Evolutionary conservation across 331 rosid species (phyloP).

Genomic region (Pyrus hybrid): DNA sequence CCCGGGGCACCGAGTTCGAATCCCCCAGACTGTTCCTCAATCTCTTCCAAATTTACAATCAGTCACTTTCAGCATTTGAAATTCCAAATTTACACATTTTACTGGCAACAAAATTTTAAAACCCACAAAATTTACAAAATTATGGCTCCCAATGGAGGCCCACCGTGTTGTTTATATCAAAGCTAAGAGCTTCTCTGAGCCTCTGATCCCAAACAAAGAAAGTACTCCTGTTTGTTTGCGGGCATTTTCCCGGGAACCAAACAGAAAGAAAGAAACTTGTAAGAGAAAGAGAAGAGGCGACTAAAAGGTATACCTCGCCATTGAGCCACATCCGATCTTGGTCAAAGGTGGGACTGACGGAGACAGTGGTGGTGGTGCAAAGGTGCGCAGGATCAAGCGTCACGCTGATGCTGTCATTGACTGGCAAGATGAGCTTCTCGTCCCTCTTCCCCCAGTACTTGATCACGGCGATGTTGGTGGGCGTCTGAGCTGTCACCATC

Average conservation of each 20-base stretch:
- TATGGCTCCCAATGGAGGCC: neutral
- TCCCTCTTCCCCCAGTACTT: conserved; percentile 98
- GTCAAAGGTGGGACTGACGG: conserved; percentile 72
- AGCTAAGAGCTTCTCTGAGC: neutral
- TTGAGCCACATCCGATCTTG: conserved; percentile 98
- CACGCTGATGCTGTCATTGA: conserved; percentile 90
- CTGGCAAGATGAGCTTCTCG: conserved; percentile 72
- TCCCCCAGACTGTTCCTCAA: neutral
- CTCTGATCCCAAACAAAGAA: too few relatives aligned
- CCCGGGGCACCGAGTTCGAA: too few relatives aligned
- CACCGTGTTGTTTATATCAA: neutral
- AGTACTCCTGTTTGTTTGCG: neutral
- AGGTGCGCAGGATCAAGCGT: conserved; percentile 91
- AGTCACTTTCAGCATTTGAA: neutral
- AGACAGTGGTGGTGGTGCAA: conserved; percentile 92
- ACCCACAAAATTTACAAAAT: neutral
- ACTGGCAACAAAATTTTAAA: neutral
- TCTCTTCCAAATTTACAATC: neutral
- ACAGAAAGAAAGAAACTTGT: neutral
- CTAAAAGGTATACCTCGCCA: conserved; percentile 44
- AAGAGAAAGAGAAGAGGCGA: neutral
- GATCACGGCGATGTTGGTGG: conserved; percentile 91
- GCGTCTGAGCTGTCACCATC: conserved; percentile 84
- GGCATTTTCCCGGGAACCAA: neutral
- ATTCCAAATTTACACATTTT: neutral